Conservation (phyloP, 176 grass and related monocot species). For the Aegilops bicornis region DNA sequence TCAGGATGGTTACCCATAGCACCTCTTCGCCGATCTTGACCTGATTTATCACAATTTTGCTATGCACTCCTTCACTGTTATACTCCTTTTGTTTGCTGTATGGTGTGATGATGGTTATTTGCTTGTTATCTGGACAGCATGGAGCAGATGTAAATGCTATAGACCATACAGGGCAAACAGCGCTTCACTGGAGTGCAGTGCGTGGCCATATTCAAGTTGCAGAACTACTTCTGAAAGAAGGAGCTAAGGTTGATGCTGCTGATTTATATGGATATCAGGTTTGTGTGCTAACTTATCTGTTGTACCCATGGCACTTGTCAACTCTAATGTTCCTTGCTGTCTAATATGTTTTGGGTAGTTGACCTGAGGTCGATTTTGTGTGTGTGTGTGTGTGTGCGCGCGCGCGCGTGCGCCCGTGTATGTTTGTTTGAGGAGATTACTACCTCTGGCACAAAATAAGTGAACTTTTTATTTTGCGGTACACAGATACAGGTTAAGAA, state of each 20-base stretch:
- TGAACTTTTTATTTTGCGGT: background rate
- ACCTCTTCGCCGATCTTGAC: background rate
- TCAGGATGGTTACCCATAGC: background rate
- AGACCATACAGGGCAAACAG: slow-evolving; percentile 88
- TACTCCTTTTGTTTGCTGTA: slow-evolving; percentile 14
- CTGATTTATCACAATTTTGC: background rate
- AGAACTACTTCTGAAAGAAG: slow-evolving; percentile 90
- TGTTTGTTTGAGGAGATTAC: background rate
- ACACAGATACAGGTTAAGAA: slow-evolving; percentile 12
- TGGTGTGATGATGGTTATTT: background rate
- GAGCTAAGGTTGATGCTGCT: slow-evolving; percentile 75
- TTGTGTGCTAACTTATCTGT: slow-evolving; percentile 20
- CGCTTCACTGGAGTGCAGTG: slow-evolving; percentile 95
- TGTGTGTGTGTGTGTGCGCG: too few relatives aligned
- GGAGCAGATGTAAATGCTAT: slow-evolving; percentile 80
- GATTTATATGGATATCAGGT: slow-evolving; percentile 96
- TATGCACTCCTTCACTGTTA: background rate
- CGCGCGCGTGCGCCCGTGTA: too few relatives aligned
- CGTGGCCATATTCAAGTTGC: slow-evolving; percentile 87
- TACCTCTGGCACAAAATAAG: background rate
- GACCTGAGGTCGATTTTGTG: background rate
- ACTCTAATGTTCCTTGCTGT: background rate
- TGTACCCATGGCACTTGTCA: background rate
- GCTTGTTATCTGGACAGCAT: slow-evolving; percentile 61
- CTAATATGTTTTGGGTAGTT: slow-evolving; percentile 16